Conservation (phyloP, 2,329 filamentous ascomycete genomes). For the Parastagonospora nodorum region DNA sequence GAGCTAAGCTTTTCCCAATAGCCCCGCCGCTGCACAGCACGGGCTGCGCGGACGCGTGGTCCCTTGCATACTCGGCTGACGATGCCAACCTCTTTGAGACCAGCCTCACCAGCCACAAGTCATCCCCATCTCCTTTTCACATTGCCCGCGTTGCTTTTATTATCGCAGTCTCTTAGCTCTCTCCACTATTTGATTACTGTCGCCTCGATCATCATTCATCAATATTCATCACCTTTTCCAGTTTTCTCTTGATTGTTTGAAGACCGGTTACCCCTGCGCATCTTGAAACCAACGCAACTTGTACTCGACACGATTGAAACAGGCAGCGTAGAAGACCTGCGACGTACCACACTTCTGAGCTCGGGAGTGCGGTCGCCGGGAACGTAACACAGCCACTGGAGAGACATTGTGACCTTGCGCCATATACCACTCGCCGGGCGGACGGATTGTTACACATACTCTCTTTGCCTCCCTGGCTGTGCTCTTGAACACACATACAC, state of each 20-base stretch:
- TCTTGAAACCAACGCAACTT: slow-evolving; percentile 15
- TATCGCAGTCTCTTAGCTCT: no score
- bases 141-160: neutral
- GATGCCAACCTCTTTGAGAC: slow-evolving; percentile 13
- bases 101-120: slow-evolving; percentile 17
- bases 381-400: slow-evolving; percentile 5
- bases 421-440: no score
- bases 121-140: neutral
- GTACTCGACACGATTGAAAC: slow-evolving; percentile 20
- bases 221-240: neutral
- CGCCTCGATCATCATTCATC: no score
- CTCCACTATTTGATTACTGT: no score
- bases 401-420: no score
- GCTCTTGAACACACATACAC: neutral
- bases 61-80: slow-evolving; percentile 11
- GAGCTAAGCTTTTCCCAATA: neutral
- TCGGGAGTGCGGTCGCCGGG: slow-evolving; percentile 17
- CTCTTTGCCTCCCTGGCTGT: no score
- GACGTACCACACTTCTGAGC: slow-evolving; percentile 14
- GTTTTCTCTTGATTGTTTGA: slow-evolving; percentile 2
- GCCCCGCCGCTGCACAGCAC: slow-evolving; percentile 1
- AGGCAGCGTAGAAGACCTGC: slow-evolving; percentile 22
- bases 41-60: slow-evolving; percentile 4
- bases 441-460: neutral
- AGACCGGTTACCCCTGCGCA: neutral